A percentile compares a stretch with the other conserved stretches of the same genome.
Evolutionary conservation across 306 rosid genomes (phyloP).

Genomic region (Prunus fruticosa): DNA sequence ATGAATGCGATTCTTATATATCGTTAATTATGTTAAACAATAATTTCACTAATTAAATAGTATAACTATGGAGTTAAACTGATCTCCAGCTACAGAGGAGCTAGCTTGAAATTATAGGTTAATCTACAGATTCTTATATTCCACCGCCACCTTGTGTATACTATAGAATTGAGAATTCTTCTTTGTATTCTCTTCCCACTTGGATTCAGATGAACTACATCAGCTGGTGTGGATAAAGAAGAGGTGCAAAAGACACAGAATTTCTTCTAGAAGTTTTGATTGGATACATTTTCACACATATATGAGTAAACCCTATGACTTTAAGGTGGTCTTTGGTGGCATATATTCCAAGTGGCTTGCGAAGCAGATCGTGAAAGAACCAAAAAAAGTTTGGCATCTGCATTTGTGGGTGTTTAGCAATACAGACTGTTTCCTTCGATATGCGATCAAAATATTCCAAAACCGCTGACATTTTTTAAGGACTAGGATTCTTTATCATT

Average conservation of each 20-base stretch:
- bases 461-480: no score
- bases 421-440: not conserved
- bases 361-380: not conserved
- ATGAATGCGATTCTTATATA: no score
- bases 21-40: not conserved
- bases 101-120: not conserved
- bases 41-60: not conserved
- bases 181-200: not conserved
- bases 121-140: slow-evolving; percentile 3
- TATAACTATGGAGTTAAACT: not conserved
- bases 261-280: not conserved
- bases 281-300: not conserved
- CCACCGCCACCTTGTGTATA: not conserved
- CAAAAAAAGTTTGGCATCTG: not conserved
- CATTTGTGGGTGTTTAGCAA: not conserved
- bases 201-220: no score
- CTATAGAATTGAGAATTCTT: not conserved
- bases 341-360: slow-evolving; percentile 16
- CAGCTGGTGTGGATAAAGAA: no score
- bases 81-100: not conserved
- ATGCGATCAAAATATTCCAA: no score
- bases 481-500: not conserved
- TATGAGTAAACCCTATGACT: not conserved
- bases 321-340: not conserved
- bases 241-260: no score